Percentiles rank a stretch among this genome's conserved stretches.
Conservation (phyloP, 148 eudicot genomes). For the Chenopodium suecicum region DNA sequence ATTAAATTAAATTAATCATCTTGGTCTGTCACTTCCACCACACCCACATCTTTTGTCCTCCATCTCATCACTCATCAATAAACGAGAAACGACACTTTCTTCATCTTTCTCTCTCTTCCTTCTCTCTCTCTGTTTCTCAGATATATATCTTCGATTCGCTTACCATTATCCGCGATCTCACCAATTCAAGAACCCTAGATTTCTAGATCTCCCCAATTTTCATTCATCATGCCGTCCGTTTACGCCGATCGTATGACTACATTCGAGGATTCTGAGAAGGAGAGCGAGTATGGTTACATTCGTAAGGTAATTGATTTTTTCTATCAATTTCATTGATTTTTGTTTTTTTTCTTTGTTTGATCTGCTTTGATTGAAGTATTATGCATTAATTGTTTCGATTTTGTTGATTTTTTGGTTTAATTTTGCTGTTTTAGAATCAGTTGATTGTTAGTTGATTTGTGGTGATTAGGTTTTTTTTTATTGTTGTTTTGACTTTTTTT, state of each 20-base stretch:
- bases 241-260: constrained; percentile 87
- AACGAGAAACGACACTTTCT: constrained; percentile 3
- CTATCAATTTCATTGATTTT: neutral
- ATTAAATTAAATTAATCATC: neutral
- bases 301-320: constrained; percentile 56
- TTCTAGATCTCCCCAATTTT: neutral
- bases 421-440: constrained; percentile 10
- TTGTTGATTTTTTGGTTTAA: neutral
- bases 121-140: neutral
- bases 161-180: neutral
- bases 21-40: constrained; percentile 6
- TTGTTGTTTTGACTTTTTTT: constrained; percentile 15
- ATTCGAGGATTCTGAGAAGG: constrained; percentile 96
- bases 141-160: neutral
- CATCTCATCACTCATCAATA: neutral
- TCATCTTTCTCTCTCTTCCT: neutral
- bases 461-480: neutral
- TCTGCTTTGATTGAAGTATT: neutral
- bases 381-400: neutral
- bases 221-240: constrained; percentile 64
- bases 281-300: constrained; percentile 98
- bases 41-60: constrained; percentile 21
- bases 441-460: constrained; percentile 10
- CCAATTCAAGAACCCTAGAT: neutral
- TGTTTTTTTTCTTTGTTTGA: neutral